A percentile compares a stretch with the other conserved stretches of the same genome.
Evolutionary conservation across 2,329 filamentous ascomycete genomes (phyloP).

Genomic region (Dactylonectria estremocensis): DNA sequence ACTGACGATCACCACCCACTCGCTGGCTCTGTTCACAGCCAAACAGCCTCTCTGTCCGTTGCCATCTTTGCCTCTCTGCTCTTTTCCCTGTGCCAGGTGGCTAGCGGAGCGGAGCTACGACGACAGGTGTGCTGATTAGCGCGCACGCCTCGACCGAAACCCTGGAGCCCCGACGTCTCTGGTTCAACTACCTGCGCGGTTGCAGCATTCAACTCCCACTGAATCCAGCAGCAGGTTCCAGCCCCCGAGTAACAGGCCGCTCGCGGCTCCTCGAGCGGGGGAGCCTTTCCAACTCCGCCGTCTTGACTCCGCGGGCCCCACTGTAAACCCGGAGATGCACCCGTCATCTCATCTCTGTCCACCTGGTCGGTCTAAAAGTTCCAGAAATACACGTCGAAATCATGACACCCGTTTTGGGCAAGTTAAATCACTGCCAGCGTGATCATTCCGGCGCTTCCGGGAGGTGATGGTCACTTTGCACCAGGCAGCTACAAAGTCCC

Average conservation of each 20-base stretch:
- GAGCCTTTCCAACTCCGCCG: not conserved
- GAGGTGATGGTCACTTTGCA: not conserved
- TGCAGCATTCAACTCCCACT: not conserved
- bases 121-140: constrained; percentile 13
- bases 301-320: constrained; percentile 4
- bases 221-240: not conserved
- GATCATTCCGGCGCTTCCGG: constrained; percentile 20
- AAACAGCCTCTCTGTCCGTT: not conserved
- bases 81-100: constrained; percentile 1
- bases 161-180: constrained; percentile 16
- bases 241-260: not conserved
- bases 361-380: constrained; percentile 10
- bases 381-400: constrained; percentile 28
- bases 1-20: constrained; percentile 19
- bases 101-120: constrained; percentile 9
- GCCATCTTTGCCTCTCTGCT: too few species aligned
- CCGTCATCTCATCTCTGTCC: constrained; percentile 27
- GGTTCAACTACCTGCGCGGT: constrained; percentile 3
- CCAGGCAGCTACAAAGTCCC: not conserved
- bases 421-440: constrained; percentile 3
- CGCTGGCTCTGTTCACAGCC: constrained; percentile 29
- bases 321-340: constrained; percentile 8
- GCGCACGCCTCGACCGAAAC: constrained; percentile 2
- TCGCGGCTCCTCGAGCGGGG: constrained; percentile 24
- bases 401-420: not conserved